These are phyloP conservation scores for Myriosclerotinia curreyana DNA, from an alignment of 2,329 filamentous ascomycete species.

Conservation along the genomic window DNA sequence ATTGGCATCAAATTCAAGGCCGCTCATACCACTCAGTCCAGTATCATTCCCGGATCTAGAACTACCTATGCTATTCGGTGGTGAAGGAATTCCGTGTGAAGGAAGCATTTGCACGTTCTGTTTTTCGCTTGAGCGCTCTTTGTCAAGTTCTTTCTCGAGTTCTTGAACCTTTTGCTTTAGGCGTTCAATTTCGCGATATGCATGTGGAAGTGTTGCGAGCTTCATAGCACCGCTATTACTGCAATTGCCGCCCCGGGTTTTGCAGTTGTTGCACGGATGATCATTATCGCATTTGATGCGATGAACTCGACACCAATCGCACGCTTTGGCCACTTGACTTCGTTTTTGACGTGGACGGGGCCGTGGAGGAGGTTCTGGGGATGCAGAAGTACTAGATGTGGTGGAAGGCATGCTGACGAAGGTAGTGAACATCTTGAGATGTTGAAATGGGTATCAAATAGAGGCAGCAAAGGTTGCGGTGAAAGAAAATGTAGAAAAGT, in stretches of 20 bases:
- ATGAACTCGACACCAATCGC: slow-evolving; percentile 44
- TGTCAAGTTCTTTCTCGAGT: slow-evolving; percentile 37
- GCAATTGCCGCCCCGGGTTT: slow-evolving; percentile 40
- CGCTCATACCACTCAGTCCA: slow-evolving; percentile 7
- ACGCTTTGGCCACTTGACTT: slow-evolving; percentile 40
- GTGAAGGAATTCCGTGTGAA: slow-evolving; percentile 25
- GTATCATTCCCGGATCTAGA: slow-evolving; percentile 7
- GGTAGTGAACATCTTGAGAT: slow-evolving; percentile 20
- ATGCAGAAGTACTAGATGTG: slow-evolving; percentile 14
- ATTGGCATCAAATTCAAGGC: slow-evolving; percentile 26
- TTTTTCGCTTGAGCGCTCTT: slow-evolving; percentile 10
- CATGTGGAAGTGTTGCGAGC: slow-evolving; percentile 37
- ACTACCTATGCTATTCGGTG: slow-evolving; percentile 20
- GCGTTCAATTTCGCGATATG: slow-evolving; percentile 42
- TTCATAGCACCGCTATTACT: slow-evolving; percentile 40
- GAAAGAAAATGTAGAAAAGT: background rate
- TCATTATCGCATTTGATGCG: slow-evolving; percentile 45
- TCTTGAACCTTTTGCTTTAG: slow-evolving; percentile 40
- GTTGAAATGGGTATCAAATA: background rate
- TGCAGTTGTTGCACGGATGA: slow-evolving; percentile 44
- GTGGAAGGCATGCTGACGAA: slow-evolving; percentile 22
- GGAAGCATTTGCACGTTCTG: slow-evolving; percentile 17
- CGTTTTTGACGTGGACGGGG: slow-evolving; percentile 27
- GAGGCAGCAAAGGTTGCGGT: background rate
- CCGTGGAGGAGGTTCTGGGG: slow-evolving; percentile 16